These are phyloP conservation scores for Candida berthetii DNA, from an alignment of 805 yeast species.

Conservation along the genomic window DNA sequence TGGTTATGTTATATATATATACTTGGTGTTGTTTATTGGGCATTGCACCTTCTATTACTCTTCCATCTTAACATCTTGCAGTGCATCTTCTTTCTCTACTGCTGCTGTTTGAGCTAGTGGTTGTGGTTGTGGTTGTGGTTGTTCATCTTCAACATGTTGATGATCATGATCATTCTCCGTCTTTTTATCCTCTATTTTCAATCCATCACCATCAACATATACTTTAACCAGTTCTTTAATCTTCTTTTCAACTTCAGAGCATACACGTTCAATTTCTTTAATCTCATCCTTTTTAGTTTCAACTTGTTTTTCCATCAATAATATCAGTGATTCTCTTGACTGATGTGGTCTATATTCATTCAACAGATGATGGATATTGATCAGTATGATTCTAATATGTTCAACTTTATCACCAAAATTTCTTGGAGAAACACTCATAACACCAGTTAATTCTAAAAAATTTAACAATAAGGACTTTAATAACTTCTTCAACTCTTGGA, in stretches of 20 bases:
- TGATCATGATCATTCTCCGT: neutral
- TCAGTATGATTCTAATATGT: constrained; percentile 69
- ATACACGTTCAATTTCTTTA: constrained; percentile 29
- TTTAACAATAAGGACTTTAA: constrained; percentile 73
- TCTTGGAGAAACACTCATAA: constrained; percentile 68
- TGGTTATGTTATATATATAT: too few relatives aligned
- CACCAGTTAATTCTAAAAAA: constrained; percentile 77
- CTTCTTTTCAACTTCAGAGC: constrained; percentile 33
- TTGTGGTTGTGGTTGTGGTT: too few relatives aligned
- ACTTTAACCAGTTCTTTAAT: constrained; percentile 26
- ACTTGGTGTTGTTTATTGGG: too few relatives aligned
- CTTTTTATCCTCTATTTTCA: neutral
- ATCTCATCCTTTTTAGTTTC: constrained; percentile 56
- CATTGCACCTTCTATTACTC: too few relatives aligned
- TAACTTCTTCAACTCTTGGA: constrained; percentile 72
- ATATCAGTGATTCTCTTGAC: constrained; percentile 80
- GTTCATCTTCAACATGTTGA: too few relatives aligned
- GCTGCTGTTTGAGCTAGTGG: too few relatives aligned
- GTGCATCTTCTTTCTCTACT: too few relatives aligned
- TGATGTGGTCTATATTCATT: constrained; percentile 96
- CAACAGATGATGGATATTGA: constrained; percentile 86
- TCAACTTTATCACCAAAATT: constrained; percentile 61
- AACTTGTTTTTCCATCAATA: constrained; percentile 66
- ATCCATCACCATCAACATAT: constrained; percentile 12
- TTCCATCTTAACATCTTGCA: too few relatives aligned